Conservation (phyloP, 2,329 filamentous ascomycete species). For the Aspergillus luchuensis region DNA sequence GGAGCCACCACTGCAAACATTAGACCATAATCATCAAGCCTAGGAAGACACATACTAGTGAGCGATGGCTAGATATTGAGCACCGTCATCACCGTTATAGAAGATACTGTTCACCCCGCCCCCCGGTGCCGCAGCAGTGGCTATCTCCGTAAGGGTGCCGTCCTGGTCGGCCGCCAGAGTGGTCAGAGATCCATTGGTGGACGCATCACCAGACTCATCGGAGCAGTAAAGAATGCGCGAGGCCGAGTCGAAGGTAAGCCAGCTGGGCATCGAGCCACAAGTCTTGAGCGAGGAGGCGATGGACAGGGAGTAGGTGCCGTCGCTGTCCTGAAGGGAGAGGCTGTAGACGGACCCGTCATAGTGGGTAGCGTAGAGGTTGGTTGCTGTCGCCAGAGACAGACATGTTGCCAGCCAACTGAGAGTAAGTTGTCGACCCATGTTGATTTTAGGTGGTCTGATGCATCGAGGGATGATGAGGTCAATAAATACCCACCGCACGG, state of each 20-base stretch:
- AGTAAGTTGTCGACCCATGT: neutral
- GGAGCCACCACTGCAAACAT: slow-evolving; percentile 28
- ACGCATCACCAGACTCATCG: slow-evolving; percentile 34
- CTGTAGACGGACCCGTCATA: slow-evolving; percentile 41
- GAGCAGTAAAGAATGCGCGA: slow-evolving; percentile 37
- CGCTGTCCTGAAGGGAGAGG: slow-evolving; percentile 29
- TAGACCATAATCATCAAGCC: slow-evolving; percentile 5
- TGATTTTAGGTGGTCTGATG: neutral
- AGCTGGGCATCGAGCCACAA: slow-evolving; percentile 41
- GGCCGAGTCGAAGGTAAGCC: slow-evolving; percentile 35
- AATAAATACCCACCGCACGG: neutral
- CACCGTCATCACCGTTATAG: slow-evolving; percentile 27
- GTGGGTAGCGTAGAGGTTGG: slow-evolving; percentile 41
- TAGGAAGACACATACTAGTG: slow-evolving; percentile 36
- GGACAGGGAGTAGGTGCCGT: slow-evolving; percentile 27
- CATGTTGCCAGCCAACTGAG: neutral
- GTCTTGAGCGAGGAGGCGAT: slow-evolving; percentile 29
- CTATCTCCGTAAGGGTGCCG: slow-evolving; percentile 26
- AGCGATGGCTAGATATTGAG: slow-evolving; percentile 39
- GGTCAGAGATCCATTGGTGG: slow-evolving; percentile 33
- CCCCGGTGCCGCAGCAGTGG: slow-evolving; percentile 26
- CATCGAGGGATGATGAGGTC: neutral
- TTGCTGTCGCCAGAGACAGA: slow-evolving; percentile 12
- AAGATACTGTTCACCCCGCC: slow-evolving; percentile 40
- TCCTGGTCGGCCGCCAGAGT: slow-evolving; percentile 24